phyloP scores from a whole-genome alignment of 306 rosid species.

The Amphicarpaea edgeworthii region DNA sequence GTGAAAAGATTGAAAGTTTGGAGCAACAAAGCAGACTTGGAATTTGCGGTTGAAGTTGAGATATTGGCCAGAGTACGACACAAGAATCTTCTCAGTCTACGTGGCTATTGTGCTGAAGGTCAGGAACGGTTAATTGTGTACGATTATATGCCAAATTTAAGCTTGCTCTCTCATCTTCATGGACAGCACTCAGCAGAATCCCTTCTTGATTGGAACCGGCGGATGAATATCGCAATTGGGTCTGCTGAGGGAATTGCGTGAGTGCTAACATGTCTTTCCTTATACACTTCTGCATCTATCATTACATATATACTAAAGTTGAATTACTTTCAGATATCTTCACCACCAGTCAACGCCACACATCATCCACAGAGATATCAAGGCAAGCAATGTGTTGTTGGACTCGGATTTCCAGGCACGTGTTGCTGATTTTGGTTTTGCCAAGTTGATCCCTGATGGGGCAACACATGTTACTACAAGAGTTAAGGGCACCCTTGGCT shows the following conservation, averaged over 20 bases:
- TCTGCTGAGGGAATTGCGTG: conserved; percentile 94
- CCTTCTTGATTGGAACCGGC: conserved; percentile 86
- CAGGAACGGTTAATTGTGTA: conserved; percentile 93
- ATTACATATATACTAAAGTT: conserved; percentile 11
- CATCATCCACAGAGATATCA: conserved; percentile 89
- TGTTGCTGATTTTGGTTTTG: conserved; percentile 97
- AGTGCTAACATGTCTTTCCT: conserved; percentile 50
- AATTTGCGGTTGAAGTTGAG: conserved; percentile 95
- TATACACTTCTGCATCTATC: background rate
- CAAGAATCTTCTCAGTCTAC: conserved; percentile 92
- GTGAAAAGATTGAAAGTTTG: conserved; percentile 95
- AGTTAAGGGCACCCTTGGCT: conserved; percentile 98
- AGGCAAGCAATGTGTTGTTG: conserved; percentile 88
- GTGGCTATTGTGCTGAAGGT: conserved; percentile 98
- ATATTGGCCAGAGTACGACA: conserved; percentile 93
- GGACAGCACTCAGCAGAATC: conserved; percentile 92
- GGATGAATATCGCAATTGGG: conserved; percentile 87
- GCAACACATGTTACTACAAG: conserved; percentile 95
- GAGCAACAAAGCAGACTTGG: conserved; percentile 97
- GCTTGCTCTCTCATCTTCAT: conserved; percentile 95
- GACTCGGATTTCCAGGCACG: conserved; percentile 82
- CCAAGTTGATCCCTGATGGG: conserved; percentile 94
- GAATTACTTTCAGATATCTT: conserved; percentile 77
- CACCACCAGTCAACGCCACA: conserved; percentile 93
- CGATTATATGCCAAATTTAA: conserved; percentile 93